These are phyloP conservation scores for Micractinium conductrix DNA, from an alignment of 139 green algal genomes.

Conservation along the genomic window DNA sequence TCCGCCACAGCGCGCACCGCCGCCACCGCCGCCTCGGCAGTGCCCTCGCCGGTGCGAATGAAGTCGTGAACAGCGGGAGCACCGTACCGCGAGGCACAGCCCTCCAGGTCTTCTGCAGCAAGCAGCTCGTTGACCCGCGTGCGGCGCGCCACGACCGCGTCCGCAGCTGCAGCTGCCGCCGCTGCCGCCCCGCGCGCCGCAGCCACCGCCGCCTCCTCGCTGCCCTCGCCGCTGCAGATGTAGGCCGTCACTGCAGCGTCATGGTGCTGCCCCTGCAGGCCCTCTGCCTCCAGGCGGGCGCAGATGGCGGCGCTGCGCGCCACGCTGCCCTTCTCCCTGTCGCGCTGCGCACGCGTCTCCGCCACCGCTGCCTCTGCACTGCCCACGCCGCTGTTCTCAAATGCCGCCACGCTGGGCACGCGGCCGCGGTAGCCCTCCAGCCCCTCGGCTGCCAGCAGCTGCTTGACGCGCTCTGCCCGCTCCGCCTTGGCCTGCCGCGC, in stretches of 20 bases:
- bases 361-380: background rate
- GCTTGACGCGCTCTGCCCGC: background rate
- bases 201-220: background rate
- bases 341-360: background rate
- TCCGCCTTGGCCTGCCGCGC: too few relatives aligned
- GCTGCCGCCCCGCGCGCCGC: background rate
- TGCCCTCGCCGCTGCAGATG: background rate
- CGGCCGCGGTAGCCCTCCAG: background rate
- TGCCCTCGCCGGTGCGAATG: too few relatives aligned
- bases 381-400: background rate
- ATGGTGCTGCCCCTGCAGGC: background rate
- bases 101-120: background rate
- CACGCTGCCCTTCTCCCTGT: background rate
- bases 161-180: background rate
- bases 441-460: slow-evolving; percentile 1
- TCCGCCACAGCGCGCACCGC: too few relatives aligned
- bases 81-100: too few relatives aligned
- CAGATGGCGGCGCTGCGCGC: background rate
- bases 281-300: background rate
- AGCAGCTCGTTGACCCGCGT: background rate
- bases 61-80: too few relatives aligned
- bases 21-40: too few relatives aligned
- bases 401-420: background rate
- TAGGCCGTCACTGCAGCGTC: background rate
- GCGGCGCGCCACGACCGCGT: background rate